phyloP scores from a whole-genome alignment of 257 asterid genomes.

The Leonotis leonurus region DNA sequence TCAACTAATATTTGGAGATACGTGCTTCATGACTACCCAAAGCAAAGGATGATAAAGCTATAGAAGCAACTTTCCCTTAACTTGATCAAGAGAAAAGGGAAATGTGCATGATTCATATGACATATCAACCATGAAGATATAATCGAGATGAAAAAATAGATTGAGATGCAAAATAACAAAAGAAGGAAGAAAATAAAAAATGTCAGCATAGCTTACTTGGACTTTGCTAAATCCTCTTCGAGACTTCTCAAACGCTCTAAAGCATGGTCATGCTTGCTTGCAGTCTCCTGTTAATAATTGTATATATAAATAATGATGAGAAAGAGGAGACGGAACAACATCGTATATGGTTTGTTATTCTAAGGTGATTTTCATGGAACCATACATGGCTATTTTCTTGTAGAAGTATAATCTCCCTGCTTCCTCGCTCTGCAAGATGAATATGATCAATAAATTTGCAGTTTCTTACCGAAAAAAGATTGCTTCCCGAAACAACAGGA shows the following conservation, averaged over 20 bases:
- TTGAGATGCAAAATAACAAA: background rate
- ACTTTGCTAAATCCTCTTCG: slow-evolving; percentile 63
- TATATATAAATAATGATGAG: background rate
- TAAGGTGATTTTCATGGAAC: background rate
- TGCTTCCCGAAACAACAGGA: background rate
- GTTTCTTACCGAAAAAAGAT: background rate
- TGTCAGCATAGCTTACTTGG: slow-evolving; percentile 32
- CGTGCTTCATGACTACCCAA: background rate
- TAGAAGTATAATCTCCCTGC: slow-evolving; percentile 35
- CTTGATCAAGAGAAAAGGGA: background rate
- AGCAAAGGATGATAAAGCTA: background rate
- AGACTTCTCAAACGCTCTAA: slow-evolving; percentile 50
- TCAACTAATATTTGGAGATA: too few relatives aligned
- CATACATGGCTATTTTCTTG: slow-evolving; percentile 50
- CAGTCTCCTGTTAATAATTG: slow-evolving; percentile 35
- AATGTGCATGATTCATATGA: background rate
- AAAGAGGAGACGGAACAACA: background rate
- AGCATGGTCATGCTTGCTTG: slow-evolving; percentile 44
- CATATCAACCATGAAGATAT: background rate
- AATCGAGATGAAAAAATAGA: background rate
- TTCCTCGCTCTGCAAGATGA: slow-evolving; percentile 42
- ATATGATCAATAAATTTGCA: background rate
- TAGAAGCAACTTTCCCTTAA: background rate
- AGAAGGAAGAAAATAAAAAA: background rate
- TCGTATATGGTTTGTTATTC: background rate